phyloP scores from a whole-genome alignment of 2,329 filamentous ascomycete species.

The Phoma sp. region DNA sequence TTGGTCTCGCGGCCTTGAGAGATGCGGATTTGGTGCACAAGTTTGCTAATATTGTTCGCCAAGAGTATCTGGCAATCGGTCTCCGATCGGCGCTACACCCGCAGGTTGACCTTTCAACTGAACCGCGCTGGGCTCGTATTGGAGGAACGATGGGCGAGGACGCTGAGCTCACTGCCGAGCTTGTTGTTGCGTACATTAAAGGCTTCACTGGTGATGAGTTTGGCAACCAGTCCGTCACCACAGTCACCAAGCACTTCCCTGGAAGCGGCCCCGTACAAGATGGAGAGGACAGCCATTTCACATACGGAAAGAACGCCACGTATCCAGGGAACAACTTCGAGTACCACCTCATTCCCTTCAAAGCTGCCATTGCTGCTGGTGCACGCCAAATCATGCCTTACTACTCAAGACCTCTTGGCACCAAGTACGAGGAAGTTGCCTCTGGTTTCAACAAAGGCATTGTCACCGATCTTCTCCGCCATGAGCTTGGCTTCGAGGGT shows the following conservation, averaged over 20 bases:
- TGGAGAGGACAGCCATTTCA: conserved; percentile 61
- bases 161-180: conserved; percentile 48
- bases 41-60: conserved; percentile 58
- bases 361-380: conserved; percentile 57
- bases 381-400: conserved; percentile 61
- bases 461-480: conserved; percentile 57
- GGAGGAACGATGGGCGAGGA: conserved; percentile 58
- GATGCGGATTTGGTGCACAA: conserved; percentile 52
- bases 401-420: conserved; percentile 57
- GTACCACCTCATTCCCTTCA: conserved; percentile 59
- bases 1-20: conserved; percentile 59
- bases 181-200: conserved; percentile 55
- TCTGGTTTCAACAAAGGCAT: conserved; percentile 61
- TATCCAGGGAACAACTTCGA: conserved; percentile 61
- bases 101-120: conserved; percentile 59
- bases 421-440: conserved; percentile 55
- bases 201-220: conserved; percentile 56
- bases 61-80: conserved; percentile 55
- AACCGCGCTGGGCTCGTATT: conserved; percentile 59
- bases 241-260: conserved; percentile 62
- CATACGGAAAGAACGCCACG: conserved; percentile 58
- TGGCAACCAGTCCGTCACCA: conserved; percentile 54
- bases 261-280: conserved; percentile 58
- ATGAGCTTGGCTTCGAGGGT: conserved; percentile 58
- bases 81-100: conserved; percentile 58